Percentiles rank a stretch among this genome's conserved stretches.
These are phyloP conservation scores for Dunaliella primolecta DNA, from an alignment of 139 green algal species.

Conservation along the genomic window DNA sequence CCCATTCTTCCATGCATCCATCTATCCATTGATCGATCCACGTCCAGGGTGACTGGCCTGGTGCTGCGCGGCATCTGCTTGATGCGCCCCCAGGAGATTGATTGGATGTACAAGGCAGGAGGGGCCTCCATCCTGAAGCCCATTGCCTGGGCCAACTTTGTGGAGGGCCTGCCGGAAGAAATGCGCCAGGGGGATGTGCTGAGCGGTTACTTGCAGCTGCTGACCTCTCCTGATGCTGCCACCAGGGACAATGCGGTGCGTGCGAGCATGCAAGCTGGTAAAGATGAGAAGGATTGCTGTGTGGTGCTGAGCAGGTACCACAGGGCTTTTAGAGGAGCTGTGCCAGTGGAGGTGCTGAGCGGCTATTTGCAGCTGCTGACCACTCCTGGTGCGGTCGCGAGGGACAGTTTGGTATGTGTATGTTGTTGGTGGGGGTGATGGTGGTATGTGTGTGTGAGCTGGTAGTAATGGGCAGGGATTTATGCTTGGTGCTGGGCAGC, in stretches of 20 bases:
- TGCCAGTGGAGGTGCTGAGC: too few relatives aligned
- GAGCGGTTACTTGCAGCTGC: constrained; percentile 41
- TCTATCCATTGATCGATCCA: too few relatives aligned
- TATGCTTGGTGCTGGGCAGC: too few relatives aligned
- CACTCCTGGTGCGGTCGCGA: too few relatives aligned
- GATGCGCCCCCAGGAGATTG: constrained; percentile 60
- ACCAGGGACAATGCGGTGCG: constrained; percentile 37
- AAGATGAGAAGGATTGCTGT: too few relatives aligned
- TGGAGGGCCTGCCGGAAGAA: constrained; percentile 17
- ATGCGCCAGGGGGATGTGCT: constrained; percentile 35
- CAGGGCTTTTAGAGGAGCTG: too few relatives aligned
- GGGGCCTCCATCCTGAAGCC: constrained; percentile 44
- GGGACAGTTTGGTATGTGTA: too few relatives aligned
- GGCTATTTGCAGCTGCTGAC: constrained; percentile 50
- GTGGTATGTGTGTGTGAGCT: too few relatives aligned
- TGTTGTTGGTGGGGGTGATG: too few relatives aligned
- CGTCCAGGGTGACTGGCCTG: constrained; percentile 45
- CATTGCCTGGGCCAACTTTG: constrained; percentile 41
- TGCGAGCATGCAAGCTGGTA: constrained; percentile 42
- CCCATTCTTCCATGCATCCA: too few relatives aligned
- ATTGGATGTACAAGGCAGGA: constrained; percentile 63
- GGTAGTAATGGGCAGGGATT: too few relatives aligned
- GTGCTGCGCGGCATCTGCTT: constrained; percentile 72
- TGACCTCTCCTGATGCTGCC: constrained; percentile 29
- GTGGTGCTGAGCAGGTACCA: too few relatives aligned